A percentile compares a stretch with the other conserved stretches of the same genome.
Evolutionary conservation across 208 protist species (phyloP).

Genomic region (Crithidia expoeki): DNA sequence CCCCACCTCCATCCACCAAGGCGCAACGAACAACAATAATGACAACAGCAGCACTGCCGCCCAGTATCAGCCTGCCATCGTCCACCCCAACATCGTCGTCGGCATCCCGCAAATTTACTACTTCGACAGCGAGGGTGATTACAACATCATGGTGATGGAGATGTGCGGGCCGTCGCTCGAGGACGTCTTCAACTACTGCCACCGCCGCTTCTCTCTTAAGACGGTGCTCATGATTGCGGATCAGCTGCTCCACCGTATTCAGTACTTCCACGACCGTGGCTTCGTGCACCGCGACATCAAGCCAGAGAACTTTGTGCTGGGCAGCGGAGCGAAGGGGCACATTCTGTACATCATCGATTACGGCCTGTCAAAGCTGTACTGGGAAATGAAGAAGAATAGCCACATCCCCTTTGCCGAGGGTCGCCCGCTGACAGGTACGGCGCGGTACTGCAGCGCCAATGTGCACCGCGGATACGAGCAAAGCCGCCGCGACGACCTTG

Average conservation of each 20-base stretch:
- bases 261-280: slow-evolving; percentile 84
- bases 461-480: slow-evolving; percentile 98
- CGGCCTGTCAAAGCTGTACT: slow-evolving; percentile 98
- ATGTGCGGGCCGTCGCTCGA: slow-evolving; percentile 90
- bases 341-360: slow-evolving; percentile 98
- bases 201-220: slow-evolving; percentile 97
- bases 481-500: slow-evolving; percentile 93
- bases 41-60: not conserved
- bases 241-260: slow-evolving; percentile 94
- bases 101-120: slow-evolving; percentile 97
- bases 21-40: slow-evolving; percentile 1
- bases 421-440: slow-evolving; percentile 99
- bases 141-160: slow-evolving; percentile 96
- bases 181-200: slow-evolving; percentile 92
- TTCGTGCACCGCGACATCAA: slow-evolving; percentile 93
- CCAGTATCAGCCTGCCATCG: not conserved
- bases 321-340: slow-evolving; percentile 56
- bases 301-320: slow-evolving; percentile 92
- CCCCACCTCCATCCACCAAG: not conserved
- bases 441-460: slow-evolving; percentile 99
- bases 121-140: slow-evolving; percentile 96
- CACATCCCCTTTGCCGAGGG: slow-evolving; percentile 99
- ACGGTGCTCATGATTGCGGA: slow-evolving; percentile 99
- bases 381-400: slow-evolving; percentile 91
- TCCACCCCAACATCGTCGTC: slow-evolving; percentile 33